These are phyloP conservation scores for Fraxinus quadrangulata DNA, from an alignment of 257 asterid genomes.

Conservation along the genomic window DNA sequence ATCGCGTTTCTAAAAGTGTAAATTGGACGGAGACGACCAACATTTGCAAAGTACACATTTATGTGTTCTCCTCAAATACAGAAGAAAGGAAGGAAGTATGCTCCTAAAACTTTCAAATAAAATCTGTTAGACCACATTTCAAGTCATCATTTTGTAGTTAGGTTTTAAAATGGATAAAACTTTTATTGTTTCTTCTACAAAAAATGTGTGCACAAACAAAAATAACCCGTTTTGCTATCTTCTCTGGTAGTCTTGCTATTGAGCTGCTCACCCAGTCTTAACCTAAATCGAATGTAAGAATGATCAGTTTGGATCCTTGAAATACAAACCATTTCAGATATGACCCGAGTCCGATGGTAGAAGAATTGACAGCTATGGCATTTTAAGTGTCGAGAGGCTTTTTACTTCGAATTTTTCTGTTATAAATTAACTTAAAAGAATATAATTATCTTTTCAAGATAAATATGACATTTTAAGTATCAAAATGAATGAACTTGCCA, in stretches of 20 bases:
- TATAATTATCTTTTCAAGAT: background rate
- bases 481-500: background rate
- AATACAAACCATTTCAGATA: too few relatives aligned
- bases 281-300: background rate
- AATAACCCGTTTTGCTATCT: background rate
- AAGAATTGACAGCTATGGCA: too few relatives aligned
- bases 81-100: too few relatives aligned
- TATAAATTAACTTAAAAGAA: background rate
- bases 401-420: too few relatives aligned
- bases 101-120: too few relatives aligned
- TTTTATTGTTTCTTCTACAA: background rate
- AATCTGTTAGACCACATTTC: background rate
- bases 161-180: background rate
- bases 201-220: background rate
- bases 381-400: too few relatives aligned
- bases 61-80: too few relatives aligned
- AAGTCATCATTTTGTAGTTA: background rate
- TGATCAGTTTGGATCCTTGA: background rate
- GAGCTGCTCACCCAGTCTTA: background rate
- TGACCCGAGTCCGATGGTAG: too few relatives aligned
- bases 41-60: too few relatives aligned
- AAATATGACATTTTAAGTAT: background rate
- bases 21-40: too few relatives aligned
- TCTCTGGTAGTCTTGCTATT: background rate
- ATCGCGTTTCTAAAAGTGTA: too few relatives aligned